These are phyloP conservation scores for Suaeda aralocaspica DNA, from an alignment of 148 eudicot species.

Conservation along the genomic window DNA sequence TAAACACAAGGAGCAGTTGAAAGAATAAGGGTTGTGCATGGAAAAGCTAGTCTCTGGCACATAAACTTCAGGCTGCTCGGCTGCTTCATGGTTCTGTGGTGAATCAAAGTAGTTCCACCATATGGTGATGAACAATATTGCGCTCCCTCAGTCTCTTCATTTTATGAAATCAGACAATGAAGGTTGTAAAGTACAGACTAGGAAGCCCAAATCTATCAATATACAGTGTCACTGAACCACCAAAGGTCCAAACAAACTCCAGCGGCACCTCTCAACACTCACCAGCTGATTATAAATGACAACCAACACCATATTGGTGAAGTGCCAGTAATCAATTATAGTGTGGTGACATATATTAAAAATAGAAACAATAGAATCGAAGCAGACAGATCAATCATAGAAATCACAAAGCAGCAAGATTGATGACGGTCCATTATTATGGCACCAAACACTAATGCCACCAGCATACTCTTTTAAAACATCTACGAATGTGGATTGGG, in stretches of 20 bases:
- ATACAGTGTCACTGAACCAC: background rate
- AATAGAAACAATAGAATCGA: background rate
- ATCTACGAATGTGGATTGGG: background rate
- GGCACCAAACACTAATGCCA: too few species aligned
- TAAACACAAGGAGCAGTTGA: background rate
- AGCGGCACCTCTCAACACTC: background rate
- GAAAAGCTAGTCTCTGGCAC: too few species aligned
- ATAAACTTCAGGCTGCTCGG: background rate
- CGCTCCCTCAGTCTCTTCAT: too few species aligned
- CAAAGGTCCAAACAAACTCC: too few species aligned
- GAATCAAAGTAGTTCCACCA: background rate
- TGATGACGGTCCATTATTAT: too few species aligned
- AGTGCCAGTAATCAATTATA: background rate
- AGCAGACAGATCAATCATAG: background rate
- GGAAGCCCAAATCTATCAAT: background rate
- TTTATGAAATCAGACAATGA: background rate
- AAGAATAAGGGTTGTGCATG: background rate
- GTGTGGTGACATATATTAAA: background rate
- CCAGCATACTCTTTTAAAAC: too few species aligned
- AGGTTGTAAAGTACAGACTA: background rate
- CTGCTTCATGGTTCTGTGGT: too few species aligned
- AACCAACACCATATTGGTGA: background rate
- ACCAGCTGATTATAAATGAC: background rate
- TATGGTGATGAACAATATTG: background rate
- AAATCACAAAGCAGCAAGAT: background rate